phyloP scores from a whole-genome alignment of 129 eudicot genomes.

The Tagetes erecta region DNA sequence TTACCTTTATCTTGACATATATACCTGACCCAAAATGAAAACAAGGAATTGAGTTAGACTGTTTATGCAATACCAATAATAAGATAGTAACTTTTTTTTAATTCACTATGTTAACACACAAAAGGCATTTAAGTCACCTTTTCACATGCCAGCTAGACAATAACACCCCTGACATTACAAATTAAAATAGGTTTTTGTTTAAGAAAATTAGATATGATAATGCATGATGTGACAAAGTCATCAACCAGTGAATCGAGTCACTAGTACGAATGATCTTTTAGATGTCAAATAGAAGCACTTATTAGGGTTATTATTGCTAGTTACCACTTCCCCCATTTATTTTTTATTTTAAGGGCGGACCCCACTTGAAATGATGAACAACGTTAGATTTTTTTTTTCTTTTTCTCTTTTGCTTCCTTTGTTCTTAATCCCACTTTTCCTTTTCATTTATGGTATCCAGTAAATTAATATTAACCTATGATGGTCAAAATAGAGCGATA shows the following conservation, averaged over 20 bases:
- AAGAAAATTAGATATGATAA: slow-evolving; percentile 5
- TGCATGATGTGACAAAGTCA: not conserved
- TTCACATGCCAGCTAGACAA: too few species aligned
- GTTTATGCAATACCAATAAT: too few species aligned
- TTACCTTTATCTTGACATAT: too few species aligned
- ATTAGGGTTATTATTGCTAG: not conserved
- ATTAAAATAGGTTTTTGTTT: not conserved
- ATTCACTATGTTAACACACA: too few species aligned
- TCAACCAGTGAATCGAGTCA: not conserved
- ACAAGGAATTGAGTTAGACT: not conserved
- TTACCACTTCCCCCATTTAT: slow-evolving; percentile 12
- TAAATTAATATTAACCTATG: not conserved
- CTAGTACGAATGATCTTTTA: not conserved
- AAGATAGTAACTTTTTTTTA: too few species aligned
- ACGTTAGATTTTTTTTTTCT: not conserved
- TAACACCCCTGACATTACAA: too few species aligned
- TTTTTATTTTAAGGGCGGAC: slow-evolving; percentile 2
- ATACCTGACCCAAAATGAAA: not conserved
- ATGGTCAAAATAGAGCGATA: too few species aligned
- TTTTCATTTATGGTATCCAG: not conserved
- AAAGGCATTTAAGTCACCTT: too few species aligned
- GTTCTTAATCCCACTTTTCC: slow-evolving; percentile 8
- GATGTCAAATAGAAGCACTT: slow-evolving; percentile 12
- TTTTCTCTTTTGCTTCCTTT: slow-evolving; percentile 6
- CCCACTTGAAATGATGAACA: slow-evolving; percentile 29